A percentile compares a stretch with the other conserved stretches of the same genome.
Conservation (phyloP, 495 filamentous ascomycete genomes). For the Hypoxylon intermedium region DNA sequence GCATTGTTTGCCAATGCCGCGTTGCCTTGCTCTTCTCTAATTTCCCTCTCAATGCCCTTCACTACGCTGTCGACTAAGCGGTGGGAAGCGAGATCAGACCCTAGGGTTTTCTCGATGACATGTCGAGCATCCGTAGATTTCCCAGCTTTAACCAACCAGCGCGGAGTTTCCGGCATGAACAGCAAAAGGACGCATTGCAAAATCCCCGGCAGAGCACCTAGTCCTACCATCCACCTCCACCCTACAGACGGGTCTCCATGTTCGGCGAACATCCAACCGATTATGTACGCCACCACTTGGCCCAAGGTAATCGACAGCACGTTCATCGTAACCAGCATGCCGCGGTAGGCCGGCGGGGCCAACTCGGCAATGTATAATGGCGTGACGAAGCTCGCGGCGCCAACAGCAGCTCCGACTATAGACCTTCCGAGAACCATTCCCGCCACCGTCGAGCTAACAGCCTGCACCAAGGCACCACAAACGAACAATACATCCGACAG, state of each 20-base stretch:
- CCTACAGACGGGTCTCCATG: constrained; percentile 58
- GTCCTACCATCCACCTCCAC: constrained; percentile 91
- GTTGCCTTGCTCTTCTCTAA: constrained; percentile 67
- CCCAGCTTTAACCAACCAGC: constrained; percentile 80
- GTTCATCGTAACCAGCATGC: constrained; percentile 77
- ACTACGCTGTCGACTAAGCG: constrained; percentile 63
- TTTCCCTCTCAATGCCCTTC: constrained; percentile 71
- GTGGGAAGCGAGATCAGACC: constrained; percentile 52
- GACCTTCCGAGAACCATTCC: constrained; percentile 80
- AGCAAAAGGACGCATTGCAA: constrained; percentile 70
- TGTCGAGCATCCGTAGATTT: constrained; percentile 62
- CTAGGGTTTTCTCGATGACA: constrained; percentile 71
- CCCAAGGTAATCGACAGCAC: constrained; percentile 84
- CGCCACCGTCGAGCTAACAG: constrained; percentile 64
- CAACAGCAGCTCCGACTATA: constrained; percentile 83
- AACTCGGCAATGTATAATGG: constrained; percentile 89
- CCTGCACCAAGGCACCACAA: constrained; percentile 75
- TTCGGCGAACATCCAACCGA: constrained; percentile 71
- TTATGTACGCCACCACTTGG: constrained; percentile 83
- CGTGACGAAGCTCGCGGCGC: constrained; percentile 80
- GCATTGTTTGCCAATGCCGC: constrained; percentile 43
- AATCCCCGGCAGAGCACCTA: constrained; percentile 79
- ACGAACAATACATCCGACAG: constrained; percentile 80
- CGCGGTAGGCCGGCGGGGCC: constrained; percentile 75
- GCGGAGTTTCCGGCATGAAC: constrained; percentile 81